Evolutionary conservation across 2,329 filamentous ascomycete species (phyloP), one percentile per base, ranked within the genome.

Genomic region (Tolypocladium tropicale): DNA sequence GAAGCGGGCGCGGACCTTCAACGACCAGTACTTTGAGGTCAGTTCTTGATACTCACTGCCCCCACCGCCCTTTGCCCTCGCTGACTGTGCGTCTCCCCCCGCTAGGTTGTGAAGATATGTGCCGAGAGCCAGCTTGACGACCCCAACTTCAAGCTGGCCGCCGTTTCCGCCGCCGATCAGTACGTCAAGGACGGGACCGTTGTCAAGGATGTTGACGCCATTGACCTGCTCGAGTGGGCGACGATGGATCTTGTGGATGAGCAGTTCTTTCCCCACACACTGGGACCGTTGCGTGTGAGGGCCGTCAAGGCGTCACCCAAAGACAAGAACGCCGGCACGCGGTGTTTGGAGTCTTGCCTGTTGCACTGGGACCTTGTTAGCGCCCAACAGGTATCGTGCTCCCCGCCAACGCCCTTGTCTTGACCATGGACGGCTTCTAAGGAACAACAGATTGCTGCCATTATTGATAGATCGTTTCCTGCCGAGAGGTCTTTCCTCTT

Each of bases 21-120:
- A 80, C 53, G 80, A 83, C 46, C 71, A 76, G 9, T 84, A 83
- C 63, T 83, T 78, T 61, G 75, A 81, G 70, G 79, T 82, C 62
- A 4, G 32, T 21, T 14, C 10, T 23, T 33, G 11, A 41, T 39
- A 18, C 37, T 28, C n/a, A 36, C 7, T 3, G 23, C 21, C 36
- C 4, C 5, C 41, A 16, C 41, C 41, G 41, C 36, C 9, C 21
- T 10, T 12, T 30, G 3, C 16, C 30, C n/a, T n/a, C 10, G 2
- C 55, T 53, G 41, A 48, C 21, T 16, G 33, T 49, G 33, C 16
- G 21, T 54, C 32, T 21, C 55, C 53, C 36, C 11, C 37, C n/a
- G 10, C 7, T 54, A 79, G 76, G 70, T 73, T 28, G 67, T 80
- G 56, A 79, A 75, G 60, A 65, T 76, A 41, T 77, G 74, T 55